phyloP scores from a whole-genome alignment of 2,329 filamentous ascomycete species.

The Xylariaceae sp. region DNA sequence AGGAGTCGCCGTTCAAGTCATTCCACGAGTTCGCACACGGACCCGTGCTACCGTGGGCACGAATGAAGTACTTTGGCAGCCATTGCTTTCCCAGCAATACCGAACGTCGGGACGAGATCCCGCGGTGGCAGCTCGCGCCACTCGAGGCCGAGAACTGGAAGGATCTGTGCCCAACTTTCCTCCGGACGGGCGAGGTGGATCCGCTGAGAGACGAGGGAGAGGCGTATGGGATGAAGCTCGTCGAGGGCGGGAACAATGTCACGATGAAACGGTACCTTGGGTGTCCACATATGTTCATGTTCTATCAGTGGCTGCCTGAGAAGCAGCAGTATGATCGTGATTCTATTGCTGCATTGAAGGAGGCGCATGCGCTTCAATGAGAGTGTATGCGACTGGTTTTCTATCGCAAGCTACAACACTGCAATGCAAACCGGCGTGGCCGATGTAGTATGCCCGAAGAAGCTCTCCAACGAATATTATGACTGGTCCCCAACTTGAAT shows the following conservation, averaged over 20 bases:
- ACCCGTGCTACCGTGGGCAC: slow-evolving; percentile 45
- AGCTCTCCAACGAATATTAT: too few species aligned
- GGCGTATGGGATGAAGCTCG: slow-evolving; percentile 51
- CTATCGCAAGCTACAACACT: background rate
- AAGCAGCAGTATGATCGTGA: slow-evolving; percentile 46
- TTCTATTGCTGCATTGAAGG: slow-evolving; percentile 40
- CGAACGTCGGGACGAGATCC: slow-evolving; percentile 37
- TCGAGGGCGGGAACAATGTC: slow-evolving; percentile 54
- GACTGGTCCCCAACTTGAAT: too few species aligned
- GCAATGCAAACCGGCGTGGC: too few species aligned
- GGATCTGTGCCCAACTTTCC: slow-evolving; percentile 44
- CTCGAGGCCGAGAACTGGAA: slow-evolving; percentile 42
- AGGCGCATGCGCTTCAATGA: slow-evolving; percentile 36
- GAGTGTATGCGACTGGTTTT: background rate
- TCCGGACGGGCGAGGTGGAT: slow-evolving; percentile 47
- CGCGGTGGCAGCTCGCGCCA: slow-evolving; percentile 46
- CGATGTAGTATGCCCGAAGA: too few species aligned
- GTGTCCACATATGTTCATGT: slow-evolving; percentile 57
- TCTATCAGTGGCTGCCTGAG: slow-evolving; percentile 32
- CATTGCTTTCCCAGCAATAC: slow-evolving; percentile 35
- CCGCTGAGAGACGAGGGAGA: slow-evolving; percentile 58
- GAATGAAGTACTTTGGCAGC: slow-evolving; percentile 44
- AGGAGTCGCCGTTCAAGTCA: slow-evolving; percentile 45
- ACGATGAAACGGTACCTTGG: slow-evolving; percentile 53
- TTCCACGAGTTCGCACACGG: slow-evolving; percentile 45